Conservation (phyloP, 2,329 filamentous ascomycete species). For the Neonectria hederae region DNA sequence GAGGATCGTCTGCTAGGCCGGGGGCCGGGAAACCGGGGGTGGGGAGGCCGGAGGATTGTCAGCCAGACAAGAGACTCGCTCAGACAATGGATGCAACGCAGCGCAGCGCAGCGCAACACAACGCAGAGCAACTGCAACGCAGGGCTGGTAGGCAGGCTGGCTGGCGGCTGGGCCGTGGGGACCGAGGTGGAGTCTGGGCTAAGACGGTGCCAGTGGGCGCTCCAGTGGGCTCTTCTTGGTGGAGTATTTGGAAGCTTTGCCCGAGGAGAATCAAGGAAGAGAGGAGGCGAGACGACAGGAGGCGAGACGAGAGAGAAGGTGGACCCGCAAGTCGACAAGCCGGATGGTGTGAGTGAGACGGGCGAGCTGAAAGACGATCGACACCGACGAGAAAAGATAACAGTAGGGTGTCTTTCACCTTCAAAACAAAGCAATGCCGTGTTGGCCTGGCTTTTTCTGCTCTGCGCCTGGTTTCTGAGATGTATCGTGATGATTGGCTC, state of each 20-base stretch:
- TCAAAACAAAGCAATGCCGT: constrained; percentile 9
- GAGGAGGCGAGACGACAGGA: constrained; percentile 21
- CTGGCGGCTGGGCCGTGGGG: constrained; percentile 35
- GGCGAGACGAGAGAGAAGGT: constrained; percentile 12
- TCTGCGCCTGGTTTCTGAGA: background rate
- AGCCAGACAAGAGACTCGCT: constrained; percentile 40
- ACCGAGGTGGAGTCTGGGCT: constrained; percentile 28
- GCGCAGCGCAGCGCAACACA: constrained; percentile 17
- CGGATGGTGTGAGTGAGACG: constrained; percentile 13
- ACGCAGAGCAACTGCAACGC: constrained; percentile 3
- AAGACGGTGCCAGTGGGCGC: constrained; percentile 29
- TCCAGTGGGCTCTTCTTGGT: constrained; percentile 20
- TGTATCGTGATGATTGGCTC: background rate
- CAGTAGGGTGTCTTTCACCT: background rate
- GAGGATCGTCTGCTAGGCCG: constrained; percentile 39
- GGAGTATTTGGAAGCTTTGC: constrained; percentile 39
- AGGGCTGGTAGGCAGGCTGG: constrained; percentile 27
- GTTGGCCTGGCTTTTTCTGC: constrained; percentile 1
- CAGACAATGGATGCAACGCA: constrained; percentile 36
- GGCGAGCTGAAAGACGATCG: constrained; percentile 6
- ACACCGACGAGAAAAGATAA: background rate
- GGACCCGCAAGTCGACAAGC: constrained; percentile 15
- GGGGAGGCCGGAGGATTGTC: constrained; percentile 37
- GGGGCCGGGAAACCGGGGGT: constrained; percentile 42
- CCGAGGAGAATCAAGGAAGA: constrained; percentile 31